Evolutionary conservation across 306 rosid genomes (phyloP).

Genomic region (Medicago arabica): DNA sequence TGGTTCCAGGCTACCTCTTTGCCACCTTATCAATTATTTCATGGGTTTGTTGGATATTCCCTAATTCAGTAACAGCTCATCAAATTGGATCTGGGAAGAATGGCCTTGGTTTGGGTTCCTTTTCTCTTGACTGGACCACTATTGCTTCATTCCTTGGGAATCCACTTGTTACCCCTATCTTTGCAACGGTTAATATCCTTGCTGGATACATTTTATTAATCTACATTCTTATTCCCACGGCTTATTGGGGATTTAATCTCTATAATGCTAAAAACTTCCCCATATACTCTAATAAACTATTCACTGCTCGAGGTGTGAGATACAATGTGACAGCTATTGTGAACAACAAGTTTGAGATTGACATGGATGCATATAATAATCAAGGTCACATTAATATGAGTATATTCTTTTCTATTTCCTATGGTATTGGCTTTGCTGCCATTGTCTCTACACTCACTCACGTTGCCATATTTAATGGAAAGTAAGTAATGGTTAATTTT

Average conservation of each 20-base stretch:
- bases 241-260: constrained; percentile 64
- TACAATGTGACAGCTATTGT: constrained; percentile 63
- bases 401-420: constrained; percentile 55
- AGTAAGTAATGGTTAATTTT: constrained; percentile 30
- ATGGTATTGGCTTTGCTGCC: constrained; percentile 74
- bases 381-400: constrained; percentile 61
- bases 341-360: constrained; percentile 61
- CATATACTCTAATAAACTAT: constrained; percentile 57
- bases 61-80: constrained; percentile 62
- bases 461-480: constrained; percentile 69
- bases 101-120: constrained; percentile 69
- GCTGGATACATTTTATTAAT: constrained; percentile 57
- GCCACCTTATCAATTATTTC: constrained; percentile 58
- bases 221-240: constrained; percentile 53
- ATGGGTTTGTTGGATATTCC: constrained; percentile 65
- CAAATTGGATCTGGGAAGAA: constrained; percentile 66
- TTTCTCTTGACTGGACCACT: constrained; percentile 67
- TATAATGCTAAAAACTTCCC: constrained; percentile 67
- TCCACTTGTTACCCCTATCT: constrained; percentile 69
- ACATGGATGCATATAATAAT: constrained; percentile 48
- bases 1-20: constrained; percentile 66
- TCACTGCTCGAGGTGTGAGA: constrained; percentile 42
- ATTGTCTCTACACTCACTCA: constrained; percentile 64
- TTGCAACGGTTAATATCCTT: constrained; percentile 54
- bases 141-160: constrained; percentile 58